phyloP scores from a whole-genome alignment of 257 asterid genomes.

The Buddleja alternifolia region DNA sequence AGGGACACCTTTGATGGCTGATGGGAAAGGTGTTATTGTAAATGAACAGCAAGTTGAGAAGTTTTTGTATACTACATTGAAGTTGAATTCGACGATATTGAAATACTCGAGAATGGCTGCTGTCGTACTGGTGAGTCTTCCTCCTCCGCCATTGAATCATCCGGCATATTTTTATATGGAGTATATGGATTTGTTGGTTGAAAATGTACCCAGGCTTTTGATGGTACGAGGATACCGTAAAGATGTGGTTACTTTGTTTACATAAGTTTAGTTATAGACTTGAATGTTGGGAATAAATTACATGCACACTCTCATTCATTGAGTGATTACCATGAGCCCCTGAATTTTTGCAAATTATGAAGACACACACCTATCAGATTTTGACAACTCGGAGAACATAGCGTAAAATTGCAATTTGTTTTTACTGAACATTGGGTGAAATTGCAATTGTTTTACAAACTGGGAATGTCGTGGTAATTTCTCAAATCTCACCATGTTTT shows the following conservation, averaged over 20 bases:
- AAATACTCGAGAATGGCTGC: constrained; percentile 96
- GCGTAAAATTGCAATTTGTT: no score
- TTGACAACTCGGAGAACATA: no score
- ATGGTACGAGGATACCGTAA: constrained; percentile 90
- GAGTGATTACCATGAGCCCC: no score
- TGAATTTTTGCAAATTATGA: no score
- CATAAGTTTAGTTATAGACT: constrained; percentile 42
- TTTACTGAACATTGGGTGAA: no score
- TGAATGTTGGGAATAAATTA: neutral
- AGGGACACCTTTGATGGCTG: constrained; percentile 65
- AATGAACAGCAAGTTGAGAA: constrained; percentile 87
- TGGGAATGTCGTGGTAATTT: no score
- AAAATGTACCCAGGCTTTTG: constrained; percentile 91
- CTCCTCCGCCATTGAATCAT: constrained; percentile 90
- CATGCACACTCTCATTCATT: no score
- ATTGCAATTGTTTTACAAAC: no score
- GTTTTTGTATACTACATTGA: constrained; percentile 78
- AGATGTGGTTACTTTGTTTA: constrained; percentile 94
- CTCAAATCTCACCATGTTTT: no score
- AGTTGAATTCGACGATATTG: constrained; percentile 81
- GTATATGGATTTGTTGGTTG: constrained; percentile 94
- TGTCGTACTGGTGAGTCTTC: constrained; percentile 90
- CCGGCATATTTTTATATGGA: constrained; percentile 94
- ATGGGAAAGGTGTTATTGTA: constrained; percentile 73
- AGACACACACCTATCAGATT: no score